Base-by-base conservation (phyloP, 805 yeast species). In the Candida odintsovae region DNA sequence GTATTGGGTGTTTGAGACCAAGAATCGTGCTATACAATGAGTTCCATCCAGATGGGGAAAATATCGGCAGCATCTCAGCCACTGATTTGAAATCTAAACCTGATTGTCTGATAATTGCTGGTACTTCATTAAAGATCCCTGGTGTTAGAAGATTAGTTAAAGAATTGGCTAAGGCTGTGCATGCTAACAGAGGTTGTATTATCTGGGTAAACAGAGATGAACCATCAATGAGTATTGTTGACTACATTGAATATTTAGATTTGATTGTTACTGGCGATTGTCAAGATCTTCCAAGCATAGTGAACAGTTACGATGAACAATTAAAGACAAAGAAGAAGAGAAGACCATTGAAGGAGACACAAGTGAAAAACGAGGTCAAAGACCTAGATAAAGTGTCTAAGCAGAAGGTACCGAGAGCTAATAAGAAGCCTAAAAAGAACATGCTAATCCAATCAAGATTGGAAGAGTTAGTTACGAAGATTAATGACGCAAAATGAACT, bases 31-130 rank as follows among this genome's bases (percentile, higher is more conserved):
- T 83, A 10, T 83, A 90, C 70, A 74, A 86, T 69, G 88, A 90
- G 56, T 72, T 74, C 46, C 86, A 90, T 59, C 96, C 96, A 1
- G 95, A 89, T 61, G 90, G 94, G 50, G 95, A 92, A 40, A 77
- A 83, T 25, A 88, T 90, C 41, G 96, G 96, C 0, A 78, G 80
- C 44, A 77, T 86, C 4, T 76, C 89, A 6, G 83, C 83, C 16
- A 53, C 72, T 2, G 97, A 90, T 63, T 63, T 86, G 38, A 73
- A 70, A 48, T 65, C 72, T 11, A 75, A 74, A 35, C 90, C 95
- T 16, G 97, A 90, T 61, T 83, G 92, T 56, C 65, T 89, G 40
- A 66, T 90, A 7, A 82, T 90, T 43, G 86, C 85, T 8, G 97
- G 97, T 3, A 90, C 97, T 0, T 82, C 95, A 2, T 69, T 90